These are phyloP conservation scores for Colletotrichum somersetense DNA, from an alignment of 2,329 filamentous ascomycete genomes.

Conservation along the genomic window DNA sequence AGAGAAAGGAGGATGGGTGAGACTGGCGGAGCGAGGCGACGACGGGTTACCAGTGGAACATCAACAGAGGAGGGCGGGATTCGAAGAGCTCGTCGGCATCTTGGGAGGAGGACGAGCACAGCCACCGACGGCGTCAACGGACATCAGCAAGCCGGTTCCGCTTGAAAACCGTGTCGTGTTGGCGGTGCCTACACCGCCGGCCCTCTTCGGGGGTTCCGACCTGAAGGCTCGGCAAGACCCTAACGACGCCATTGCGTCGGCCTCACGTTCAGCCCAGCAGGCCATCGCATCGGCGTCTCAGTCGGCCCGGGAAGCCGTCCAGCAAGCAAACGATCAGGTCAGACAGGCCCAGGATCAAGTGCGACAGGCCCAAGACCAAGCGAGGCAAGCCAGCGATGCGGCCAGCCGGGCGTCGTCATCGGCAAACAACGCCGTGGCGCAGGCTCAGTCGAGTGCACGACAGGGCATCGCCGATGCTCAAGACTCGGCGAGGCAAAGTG, in stretches of 20 bases:
- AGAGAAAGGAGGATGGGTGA: constrained; percentile 20
- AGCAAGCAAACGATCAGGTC: constrained; percentile 44
- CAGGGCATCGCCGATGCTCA: constrained; percentile 42
- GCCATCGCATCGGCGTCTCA: constrained; percentile 38
- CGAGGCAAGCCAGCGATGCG: constrained; percentile 43
- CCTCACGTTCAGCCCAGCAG: constrained; percentile 39
- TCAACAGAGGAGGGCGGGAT: constrained; percentile 15
- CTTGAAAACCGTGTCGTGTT: constrained; percentile 39
- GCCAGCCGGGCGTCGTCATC: constrained; percentile 47
- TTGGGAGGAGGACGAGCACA: constrained; percentile 9
- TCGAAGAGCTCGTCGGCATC: neutral
- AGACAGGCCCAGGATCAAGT: constrained; percentile 46
- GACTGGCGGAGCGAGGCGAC: constrained; percentile 19
- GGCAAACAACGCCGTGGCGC: constrained; percentile 40
- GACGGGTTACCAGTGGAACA: constrained; percentile 15
- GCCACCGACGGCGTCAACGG: constrained; percentile 32
- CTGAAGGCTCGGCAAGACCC: constrained; percentile 29
- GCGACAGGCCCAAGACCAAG: constrained; percentile 42
- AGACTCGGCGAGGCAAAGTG: constrained; percentile 45
- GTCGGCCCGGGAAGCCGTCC: constrained; percentile 44
- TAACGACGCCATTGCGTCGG: constrained; percentile 34
- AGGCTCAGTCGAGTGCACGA: constrained; percentile 42
- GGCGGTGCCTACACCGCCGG: constrained; percentile 31
- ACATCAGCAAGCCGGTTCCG: constrained; percentile 18
- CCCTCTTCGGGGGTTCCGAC: constrained; percentile 25